Evolutionary conservation across 2,329 filamentous ascomycete genomes (phyloP).

Genomic region (Paecilomyces fulvus): DNA sequence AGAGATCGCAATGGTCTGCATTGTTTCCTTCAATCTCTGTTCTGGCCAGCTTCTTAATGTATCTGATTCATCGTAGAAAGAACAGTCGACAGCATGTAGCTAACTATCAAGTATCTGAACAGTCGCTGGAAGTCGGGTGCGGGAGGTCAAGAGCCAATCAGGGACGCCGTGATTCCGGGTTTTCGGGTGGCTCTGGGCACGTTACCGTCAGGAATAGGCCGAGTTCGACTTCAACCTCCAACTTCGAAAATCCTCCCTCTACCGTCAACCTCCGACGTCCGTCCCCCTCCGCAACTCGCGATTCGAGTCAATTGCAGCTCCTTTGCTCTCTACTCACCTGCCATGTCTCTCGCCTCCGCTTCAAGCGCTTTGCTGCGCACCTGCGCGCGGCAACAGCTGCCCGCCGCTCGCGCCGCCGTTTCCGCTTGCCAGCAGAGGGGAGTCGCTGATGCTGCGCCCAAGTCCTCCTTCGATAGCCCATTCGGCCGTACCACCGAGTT

Average conservation of each 20-base stretch:
- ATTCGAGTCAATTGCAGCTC: conserved; percentile 26
- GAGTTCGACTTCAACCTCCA: conserved; percentile 27
- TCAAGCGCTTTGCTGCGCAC: conserved; percentile 61
- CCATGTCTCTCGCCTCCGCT: conserved; percentile 52
- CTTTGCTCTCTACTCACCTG: conserved; percentile 13
- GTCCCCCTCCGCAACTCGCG: conserved; percentile 14
- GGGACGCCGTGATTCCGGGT: conserved; percentile 32
- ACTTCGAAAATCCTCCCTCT: conserved; percentile 26
- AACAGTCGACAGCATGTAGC: too few relatives aligned
- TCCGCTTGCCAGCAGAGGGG: conserved; percentile 35
- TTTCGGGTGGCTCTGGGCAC: conserved; percentile 25
- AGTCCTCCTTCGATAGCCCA: conserved; percentile 44
- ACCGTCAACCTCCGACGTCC: conserved; percentile 10
- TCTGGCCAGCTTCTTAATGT: too few relatives aligned
- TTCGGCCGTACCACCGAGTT: conserved; percentile 44
- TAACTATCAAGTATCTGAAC: not conserved
- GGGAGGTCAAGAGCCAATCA: conserved; percentile 24
- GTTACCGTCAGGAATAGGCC: conserved; percentile 8
- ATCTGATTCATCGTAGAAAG: too few relatives aligned
- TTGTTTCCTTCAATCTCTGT: too few relatives aligned
- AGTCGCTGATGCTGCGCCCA: conserved; percentile 24
- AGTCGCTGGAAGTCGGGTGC: not conserved
- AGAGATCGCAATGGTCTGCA: too few relatives aligned
- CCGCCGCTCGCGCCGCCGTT: conserved; percentile 33
- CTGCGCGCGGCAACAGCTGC: conserved; percentile 40